Evolutionary conservation across 1,139 yeast species (phyloP).

Genomic region (Candida labiduridarum): DNA sequence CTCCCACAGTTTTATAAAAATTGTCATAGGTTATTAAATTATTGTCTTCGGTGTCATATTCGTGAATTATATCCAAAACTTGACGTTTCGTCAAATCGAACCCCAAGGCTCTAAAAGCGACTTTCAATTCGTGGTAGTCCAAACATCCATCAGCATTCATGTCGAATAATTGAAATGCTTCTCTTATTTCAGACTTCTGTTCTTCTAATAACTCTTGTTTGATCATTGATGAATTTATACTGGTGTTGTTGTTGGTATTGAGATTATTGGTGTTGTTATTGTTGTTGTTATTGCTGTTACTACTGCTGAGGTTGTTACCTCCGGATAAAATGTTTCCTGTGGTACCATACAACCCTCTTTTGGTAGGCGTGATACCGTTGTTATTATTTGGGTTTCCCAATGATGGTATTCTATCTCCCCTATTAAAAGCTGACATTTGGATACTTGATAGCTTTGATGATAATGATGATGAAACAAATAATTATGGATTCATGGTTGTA

Average conservation of each 20-base stretch:
- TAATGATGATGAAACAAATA: not conserved
- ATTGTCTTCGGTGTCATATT: conserved; percentile 77
- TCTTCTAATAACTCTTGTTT: conserved; percentile 78
- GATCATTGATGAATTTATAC: conserved; percentile 19
- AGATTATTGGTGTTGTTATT: conserved; percentile 4
- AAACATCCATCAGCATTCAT: conserved; percentile 88
- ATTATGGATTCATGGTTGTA: not conserved
- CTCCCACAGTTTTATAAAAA: conserved; percentile 78
- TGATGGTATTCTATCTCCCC: conserved; percentile 5
- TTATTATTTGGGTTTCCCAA: conserved; percentile 1
- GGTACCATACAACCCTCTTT: conserved; percentile 1
- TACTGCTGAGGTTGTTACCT: not conserved
- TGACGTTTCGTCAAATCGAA: conserved; percentile 83
- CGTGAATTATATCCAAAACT: conserved; percentile 78
- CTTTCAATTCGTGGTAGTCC: conserved; percentile 90
- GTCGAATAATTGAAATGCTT: conserved; percentile 91
- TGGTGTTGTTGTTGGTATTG: conserved; percentile 8
- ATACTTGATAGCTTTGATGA: not conserved
- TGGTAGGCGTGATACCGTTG: conserved; percentile 1
- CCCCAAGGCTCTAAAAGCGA: conserved; percentile 92
- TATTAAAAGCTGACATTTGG: conserved; percentile 1
- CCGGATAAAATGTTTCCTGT: not conserved
- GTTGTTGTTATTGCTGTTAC: conserved; percentile 3
- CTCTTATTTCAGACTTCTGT: conserved; percentile 89
- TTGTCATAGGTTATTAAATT: conserved; percentile 78